Conservation (phyloP, 2,329 filamentous ascomycete genomes). For the Diatrype stigma region DNA sequence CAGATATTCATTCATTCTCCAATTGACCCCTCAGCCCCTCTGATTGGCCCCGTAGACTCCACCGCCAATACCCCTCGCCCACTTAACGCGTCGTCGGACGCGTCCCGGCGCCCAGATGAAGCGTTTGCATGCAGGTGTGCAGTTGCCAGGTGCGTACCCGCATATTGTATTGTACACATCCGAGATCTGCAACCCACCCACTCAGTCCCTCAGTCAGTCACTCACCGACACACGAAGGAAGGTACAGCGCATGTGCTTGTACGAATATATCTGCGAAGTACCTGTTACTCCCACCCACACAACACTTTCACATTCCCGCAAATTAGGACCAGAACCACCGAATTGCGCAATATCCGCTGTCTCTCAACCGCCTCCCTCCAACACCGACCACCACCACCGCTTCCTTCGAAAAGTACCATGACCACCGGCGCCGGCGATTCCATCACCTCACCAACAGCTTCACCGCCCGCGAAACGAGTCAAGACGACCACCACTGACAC, state of each 20-base stretch:
- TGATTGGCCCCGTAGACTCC: background rate
- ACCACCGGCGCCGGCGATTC: constrained; percentile 23
- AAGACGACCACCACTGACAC: constrained; percentile 48
- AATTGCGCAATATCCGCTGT: background rate
- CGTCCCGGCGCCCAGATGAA: background rate
- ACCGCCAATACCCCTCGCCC: background rate
- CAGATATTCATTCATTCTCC: no score
- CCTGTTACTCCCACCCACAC: no score
- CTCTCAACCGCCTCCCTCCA: background rate
- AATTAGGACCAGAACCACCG: background rate
- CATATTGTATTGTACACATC: no score
- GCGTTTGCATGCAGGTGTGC: no score
- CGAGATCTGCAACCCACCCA: no score
- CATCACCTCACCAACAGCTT: constrained; percentile 57
- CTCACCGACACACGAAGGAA: no score
- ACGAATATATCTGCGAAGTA: no score
- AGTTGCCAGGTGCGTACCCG: background rate
- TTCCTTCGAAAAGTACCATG: constrained; percentile 20
- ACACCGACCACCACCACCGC: background rate
- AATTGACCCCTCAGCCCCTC: background rate
- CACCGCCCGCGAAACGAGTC: constrained; percentile 75
- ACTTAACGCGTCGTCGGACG: background rate
- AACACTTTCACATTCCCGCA: no score
- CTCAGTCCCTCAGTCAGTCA: no score
- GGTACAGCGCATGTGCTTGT: no score